phyloP scores from a whole-genome alignment of 73 alveolate species.

The Paramecium biaurelia region DNA sequence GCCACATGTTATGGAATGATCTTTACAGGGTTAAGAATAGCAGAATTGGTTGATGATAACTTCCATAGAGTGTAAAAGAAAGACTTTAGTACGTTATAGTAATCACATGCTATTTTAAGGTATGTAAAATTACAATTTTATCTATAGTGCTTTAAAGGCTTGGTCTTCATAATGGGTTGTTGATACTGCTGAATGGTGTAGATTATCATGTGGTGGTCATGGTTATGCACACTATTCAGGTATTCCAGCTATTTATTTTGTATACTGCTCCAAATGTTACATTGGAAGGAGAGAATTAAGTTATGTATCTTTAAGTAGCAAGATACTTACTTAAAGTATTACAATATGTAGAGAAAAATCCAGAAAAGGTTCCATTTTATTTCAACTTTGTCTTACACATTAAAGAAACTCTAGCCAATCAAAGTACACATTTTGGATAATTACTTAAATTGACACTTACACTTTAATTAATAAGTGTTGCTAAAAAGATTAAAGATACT shows the following conservation, averaged over 20 bases:
- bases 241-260: constrained; percentile 63
- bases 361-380: constrained; percentile 5
- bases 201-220: constrained; percentile 91
- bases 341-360: not conserved
- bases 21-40: constrained; percentile 56
- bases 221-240: constrained; percentile 80
- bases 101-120: constrained; percentile 72
- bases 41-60: constrained; percentile 45
- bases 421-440: not conserved
- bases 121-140: constrained; percentile 51
- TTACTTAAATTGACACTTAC: not conserved
- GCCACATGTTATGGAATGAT: constrained; percentile 67
- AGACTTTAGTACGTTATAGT: constrained; percentile 45
- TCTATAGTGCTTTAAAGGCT: constrained; percentile 71
- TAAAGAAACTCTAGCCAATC: not conserved
- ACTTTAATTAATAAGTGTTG: not conserved
- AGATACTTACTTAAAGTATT: constrained; percentile 10
- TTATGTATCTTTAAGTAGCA: constrained; percentile 47
- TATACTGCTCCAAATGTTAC: constrained; percentile 57
- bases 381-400: not conserved
- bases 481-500: not conserved
- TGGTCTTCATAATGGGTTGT: constrained; percentile 64
- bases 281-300: constrained; percentile 58
- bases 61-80: constrained; percentile 67
- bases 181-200: constrained; percentile 68